These are phyloP conservation scores for Mycosphaerelloides madeirae DNA, from an alignment of 2,329 filamentous ascomycete genomes.

Conservation along the genomic window DNA sequence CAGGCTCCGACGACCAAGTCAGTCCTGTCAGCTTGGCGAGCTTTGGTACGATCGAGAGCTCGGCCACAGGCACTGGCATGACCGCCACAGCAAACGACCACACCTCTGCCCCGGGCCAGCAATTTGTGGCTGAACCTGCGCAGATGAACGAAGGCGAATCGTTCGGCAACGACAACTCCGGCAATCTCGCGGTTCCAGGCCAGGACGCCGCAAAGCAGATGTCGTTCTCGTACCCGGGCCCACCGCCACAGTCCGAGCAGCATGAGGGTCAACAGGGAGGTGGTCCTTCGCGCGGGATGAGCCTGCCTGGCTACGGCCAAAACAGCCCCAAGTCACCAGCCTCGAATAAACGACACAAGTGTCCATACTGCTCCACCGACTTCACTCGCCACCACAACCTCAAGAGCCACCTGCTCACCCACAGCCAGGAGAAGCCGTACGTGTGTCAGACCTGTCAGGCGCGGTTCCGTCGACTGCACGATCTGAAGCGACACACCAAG, in stretches of 20 bases:
- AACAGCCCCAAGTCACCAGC: conserved; percentile 59
- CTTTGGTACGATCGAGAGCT: conserved; percentile 50
- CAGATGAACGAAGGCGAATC: conserved; percentile 36
- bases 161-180: conserved; percentile 23
- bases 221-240: conserved; percentile 61
- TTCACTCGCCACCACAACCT: conserved; percentile 97
- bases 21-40: conserved; percentile 52
- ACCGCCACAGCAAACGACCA: conserved; percentile 50
- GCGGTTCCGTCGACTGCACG: conserved; percentile 86
- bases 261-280: conserved; percentile 51
- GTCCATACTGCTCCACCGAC: conserved; percentile 91
- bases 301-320: conserved; percentile 52
- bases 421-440: conserved; percentile 97
- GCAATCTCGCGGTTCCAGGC: conserved; percentile 22
- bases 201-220: conserved; percentile 50
- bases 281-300: conserved; percentile 54
- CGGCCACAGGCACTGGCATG: conserved; percentile 32
- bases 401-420: conserved; percentile 93
- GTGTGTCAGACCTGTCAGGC: conserved; percentile 90
- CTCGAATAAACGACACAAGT: conserved; percentile 81
- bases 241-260: conserved; percentile 40
- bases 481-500: conserved; percentile 93
- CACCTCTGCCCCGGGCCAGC: conserved; percentile 38
- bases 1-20: conserved; percentile 44
- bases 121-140: conserved; percentile 32